Evolutionary conservation across 768 basidiomycete species (phyloP).

Genomic region (Suillus ampliporus): DNA sequence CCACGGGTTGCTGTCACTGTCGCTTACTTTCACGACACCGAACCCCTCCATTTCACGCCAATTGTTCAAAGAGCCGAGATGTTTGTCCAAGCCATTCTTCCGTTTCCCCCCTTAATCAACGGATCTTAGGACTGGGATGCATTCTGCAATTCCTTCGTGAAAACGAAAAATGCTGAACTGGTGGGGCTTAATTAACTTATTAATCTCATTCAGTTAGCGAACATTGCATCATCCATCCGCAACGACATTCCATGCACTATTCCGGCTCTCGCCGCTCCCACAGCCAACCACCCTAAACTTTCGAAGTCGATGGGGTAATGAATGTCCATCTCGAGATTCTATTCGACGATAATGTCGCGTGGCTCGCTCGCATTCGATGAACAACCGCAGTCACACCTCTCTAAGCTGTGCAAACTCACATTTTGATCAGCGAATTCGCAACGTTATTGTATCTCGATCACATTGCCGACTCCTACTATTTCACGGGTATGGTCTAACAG

Average conservation of each 20-base stretch:
- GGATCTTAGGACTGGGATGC: not conserved
- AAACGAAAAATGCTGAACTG: not conserved
- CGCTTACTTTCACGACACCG: not conserved
- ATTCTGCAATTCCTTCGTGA: not conserved
- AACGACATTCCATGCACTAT: not conserved
- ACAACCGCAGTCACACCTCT: not conserved
- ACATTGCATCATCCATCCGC: not conserved
- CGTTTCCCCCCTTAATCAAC: not conserved
- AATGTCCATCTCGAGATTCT: not conserved
- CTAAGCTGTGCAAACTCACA: not conserved
- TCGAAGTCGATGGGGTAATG: not conserved
- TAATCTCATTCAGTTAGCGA: not conserved
- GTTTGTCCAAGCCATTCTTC: too few relatives aligned
- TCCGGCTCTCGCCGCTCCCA: too few relatives aligned
- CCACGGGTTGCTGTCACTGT: too few relatives aligned
- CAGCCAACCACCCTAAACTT: not conserved
- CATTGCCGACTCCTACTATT: not conserved
- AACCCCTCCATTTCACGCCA: not conserved
- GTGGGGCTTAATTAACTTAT: not conserved
- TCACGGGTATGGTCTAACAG: too few relatives aligned
- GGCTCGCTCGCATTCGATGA: not conserved
- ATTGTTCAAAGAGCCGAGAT: not conserved
- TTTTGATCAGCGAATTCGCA: not conserved
- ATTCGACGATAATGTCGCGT: not conserved
- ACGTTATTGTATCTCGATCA: not conserved